These are phyloP conservation scores for Litsea cubeba DNA, from an alignment of 164 flowering plant species.

Conservation along the genomic window DNA sequence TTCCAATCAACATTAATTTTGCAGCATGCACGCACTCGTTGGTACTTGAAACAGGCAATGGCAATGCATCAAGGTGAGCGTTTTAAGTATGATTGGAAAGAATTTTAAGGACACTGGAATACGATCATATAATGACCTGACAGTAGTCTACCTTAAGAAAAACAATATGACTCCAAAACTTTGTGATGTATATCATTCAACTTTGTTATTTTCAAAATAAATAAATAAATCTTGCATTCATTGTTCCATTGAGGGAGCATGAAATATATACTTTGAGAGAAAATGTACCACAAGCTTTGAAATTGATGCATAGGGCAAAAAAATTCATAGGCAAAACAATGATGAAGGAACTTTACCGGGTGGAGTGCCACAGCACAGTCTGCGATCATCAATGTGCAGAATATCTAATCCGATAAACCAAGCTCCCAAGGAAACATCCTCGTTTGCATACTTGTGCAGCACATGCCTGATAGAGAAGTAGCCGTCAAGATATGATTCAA, in stretches of 20 bases:
- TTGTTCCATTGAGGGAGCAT: background rate
- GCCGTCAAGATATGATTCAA: background rate
- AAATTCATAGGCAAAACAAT: background rate
- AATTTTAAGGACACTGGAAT: background rate
- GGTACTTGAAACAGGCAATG: background rate
- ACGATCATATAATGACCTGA: background rate
- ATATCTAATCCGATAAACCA: constrained; percentile 93
- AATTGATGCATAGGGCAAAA: background rate
- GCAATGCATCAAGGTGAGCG: background rate
- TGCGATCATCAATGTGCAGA: constrained; percentile 80
- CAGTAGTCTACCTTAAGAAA: background rate
- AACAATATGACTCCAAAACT: no score
- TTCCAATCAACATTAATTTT: no score
- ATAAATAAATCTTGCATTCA: background rate
- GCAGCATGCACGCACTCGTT: no score
- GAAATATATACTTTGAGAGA: background rate
- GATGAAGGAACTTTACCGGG: constrained; percentile 46
- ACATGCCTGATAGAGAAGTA: constrained; percentile 50
- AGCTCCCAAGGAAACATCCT: constrained; percentile 87
- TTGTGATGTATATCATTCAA: no score
- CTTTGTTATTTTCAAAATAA: background rate
- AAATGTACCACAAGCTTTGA: background rate
- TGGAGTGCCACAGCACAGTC: constrained; percentile 89
- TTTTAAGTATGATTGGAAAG: no score
- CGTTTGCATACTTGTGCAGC: constrained; percentile 81